Conservation (phyloP, 305 asterid species). For the Ajuga reptans region DNA sequence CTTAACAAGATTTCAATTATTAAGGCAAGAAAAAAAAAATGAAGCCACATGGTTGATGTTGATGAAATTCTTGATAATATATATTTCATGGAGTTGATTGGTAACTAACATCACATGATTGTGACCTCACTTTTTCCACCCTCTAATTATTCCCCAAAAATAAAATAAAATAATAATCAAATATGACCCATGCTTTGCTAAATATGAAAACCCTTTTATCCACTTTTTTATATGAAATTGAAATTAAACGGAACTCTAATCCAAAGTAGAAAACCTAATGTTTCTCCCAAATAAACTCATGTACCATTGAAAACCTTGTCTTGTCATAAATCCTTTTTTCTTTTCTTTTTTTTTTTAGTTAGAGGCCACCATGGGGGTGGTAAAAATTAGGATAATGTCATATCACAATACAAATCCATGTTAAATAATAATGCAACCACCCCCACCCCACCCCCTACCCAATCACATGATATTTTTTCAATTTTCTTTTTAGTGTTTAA, state of each 20-base stretch:
- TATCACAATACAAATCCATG: conserved; percentile 29
- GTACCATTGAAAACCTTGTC: conserved; percentile 28
- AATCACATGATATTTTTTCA: conserved; percentile 33
- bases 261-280: conserved; percentile 31
- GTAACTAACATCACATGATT: conserved; percentile 40
- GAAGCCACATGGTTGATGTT: conserved; percentile 31
- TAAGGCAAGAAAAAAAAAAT: conserved; percentile 20
- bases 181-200: conserved; percentile 15
- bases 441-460: conserved; percentile 14
- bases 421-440: conserved; percentile 14
- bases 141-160: neutral
- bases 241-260: conserved; percentile 23
- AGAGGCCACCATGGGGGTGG: conserved; percentile 19
- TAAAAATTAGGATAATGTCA: conserved; percentile 47
- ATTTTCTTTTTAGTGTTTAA: conserved; percentile 13
- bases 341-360: neutral
- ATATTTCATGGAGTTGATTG: conserved; percentile 38
- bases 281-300: conserved; percentile 28
- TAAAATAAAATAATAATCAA: neutral
- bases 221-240: conserved; percentile 24
- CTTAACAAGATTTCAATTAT: conserved; percentile 28
- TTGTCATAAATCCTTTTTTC: neutral
- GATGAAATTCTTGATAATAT: conserved; percentile 22
- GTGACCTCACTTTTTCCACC: conserved; percentile 29
- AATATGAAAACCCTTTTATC: conserved; percentile 11